phyloP scores from a whole-genome alignment of 805 yeast genomes.

The Kregervanrija fluxuum region DNA sequence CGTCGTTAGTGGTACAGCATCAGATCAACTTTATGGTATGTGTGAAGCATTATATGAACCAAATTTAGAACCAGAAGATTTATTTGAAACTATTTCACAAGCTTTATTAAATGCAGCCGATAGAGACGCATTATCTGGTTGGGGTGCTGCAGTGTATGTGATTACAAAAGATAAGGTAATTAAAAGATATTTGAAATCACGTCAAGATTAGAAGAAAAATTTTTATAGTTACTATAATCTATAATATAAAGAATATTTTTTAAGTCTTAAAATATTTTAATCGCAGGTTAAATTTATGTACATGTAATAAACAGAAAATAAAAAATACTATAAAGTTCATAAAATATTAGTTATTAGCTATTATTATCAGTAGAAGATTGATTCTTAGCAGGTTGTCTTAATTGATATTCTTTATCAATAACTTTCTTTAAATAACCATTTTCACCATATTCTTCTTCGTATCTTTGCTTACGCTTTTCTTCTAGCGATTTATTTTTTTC shows the following conservation, averaged over 20 bases:
- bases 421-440: conserved; percentile 62
- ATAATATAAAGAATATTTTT: background rate
- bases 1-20: conserved; percentile 91
- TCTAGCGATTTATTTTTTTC: conserved; percentile 50
- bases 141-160: conserved; percentile 96
- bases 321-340: background rate
- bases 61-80: conserved; percentile 84
- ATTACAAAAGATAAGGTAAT: conserved; percentile 87
- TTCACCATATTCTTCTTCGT: conserved; percentile 78
- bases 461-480: conserved; percentile 49
- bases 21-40: conserved; percentile 98
- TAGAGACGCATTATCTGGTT: conserved; percentile 95
- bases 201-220: conserved; percentile 66
- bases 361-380: background rate
- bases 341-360: background rate
- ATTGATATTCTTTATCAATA: conserved; percentile 43
- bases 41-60: conserved; percentile 97
- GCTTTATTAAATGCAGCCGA: conserved; percentile 91
- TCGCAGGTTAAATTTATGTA: conserved; percentile 1
- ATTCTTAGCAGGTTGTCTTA: conserved; percentile 5
- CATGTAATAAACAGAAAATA: background rate
- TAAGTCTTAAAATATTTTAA: background rate
- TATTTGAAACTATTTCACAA: conserved; percentile 93
- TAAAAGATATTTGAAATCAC: conserved; percentile 81
- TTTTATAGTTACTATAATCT: background rate